These are phyloP conservation scores for Suillus bovinus DNA, from an alignment of 768 basidiomycete genomes.

Conservation along the genomic window DNA sequence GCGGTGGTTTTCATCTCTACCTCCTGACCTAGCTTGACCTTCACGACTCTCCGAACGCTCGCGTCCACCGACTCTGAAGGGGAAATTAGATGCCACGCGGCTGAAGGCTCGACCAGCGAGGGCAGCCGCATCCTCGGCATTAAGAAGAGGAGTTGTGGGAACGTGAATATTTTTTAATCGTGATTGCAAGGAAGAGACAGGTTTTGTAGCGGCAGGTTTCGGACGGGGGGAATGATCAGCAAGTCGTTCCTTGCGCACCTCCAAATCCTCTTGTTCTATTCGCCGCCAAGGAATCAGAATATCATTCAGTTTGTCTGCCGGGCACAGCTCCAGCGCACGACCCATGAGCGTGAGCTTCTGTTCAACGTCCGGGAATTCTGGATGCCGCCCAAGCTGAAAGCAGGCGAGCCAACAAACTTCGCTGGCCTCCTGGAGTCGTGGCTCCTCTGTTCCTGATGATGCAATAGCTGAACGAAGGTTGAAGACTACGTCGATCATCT, in stretches of 20 bases:
- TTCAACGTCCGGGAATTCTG: conserved; percentile 67
- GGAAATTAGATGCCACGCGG: conserved; percentile 73
- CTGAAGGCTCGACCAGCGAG: conserved; percentile 79
- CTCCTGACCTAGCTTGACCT: conserved; percentile 30
- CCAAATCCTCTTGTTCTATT: conserved; percentile 66
- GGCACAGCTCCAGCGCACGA: conserved; percentile 83
- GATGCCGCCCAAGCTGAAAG: conserved; percentile 83
- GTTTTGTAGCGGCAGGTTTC: conserved; percentile 30
- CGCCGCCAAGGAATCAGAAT: conserved; percentile 78
- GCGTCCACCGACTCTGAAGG: conserved; percentile 57
- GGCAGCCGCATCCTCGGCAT: conserved; percentile 78
- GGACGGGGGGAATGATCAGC: conserved; percentile 21
- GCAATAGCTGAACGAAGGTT: conserved; percentile 40
- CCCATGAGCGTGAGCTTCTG: conserved; percentile 75
- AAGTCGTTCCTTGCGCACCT: conserved; percentile 46
- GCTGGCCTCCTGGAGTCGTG: conserved; percentile 54
- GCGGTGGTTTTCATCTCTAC: conserved; percentile 41
- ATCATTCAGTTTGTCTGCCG: conserved; percentile 74
- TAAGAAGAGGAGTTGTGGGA: conserved; percentile 65
- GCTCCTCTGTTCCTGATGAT: conserved; percentile 34
- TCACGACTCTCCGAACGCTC: conserved; percentile 24
- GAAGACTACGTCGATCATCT: conserved; percentile 68
- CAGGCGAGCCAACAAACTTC: conserved; percentile 91
- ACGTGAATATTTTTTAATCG: conserved; percentile 69
- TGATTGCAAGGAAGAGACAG: conserved; percentile 55